Conservation (phyloP, 441 rosid species). For the Gossypium gossypioides region DNA sequence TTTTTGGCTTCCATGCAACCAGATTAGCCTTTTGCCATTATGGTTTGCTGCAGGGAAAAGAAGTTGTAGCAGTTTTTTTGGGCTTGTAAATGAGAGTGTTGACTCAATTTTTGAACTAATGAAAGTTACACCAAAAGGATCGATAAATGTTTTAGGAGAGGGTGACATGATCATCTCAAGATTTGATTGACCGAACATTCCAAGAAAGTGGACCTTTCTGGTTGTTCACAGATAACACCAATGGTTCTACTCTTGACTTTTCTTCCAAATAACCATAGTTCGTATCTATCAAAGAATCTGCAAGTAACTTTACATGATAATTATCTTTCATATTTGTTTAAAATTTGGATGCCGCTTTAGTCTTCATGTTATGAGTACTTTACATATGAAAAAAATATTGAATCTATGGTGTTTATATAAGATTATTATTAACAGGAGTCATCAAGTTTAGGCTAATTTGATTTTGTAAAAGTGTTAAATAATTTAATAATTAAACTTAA, state of each 20-base stretch:
- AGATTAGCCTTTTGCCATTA: conserved; percentile 45
- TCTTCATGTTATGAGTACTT: too few species aligned
- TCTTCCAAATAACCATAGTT: conserved; percentile 30
- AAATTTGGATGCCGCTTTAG: too few species aligned
- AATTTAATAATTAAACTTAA: too few species aligned
- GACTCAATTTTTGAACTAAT: conserved; percentile 33
- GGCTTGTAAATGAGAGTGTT: conserved; percentile 39
- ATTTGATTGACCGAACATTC: conserved; percentile 54
- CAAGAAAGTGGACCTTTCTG: conserved; percentile 54
- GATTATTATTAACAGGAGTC: too few species aligned
- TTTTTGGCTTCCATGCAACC: not conserved
- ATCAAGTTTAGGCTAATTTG: too few species aligned
- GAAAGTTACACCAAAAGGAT: conserved; percentile 26
- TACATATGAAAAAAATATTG: too few species aligned
- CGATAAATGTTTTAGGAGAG: conserved; percentile 28
- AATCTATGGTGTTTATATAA: too few species aligned
- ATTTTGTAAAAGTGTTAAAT: too few species aligned
- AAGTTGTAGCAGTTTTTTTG: conserved; percentile 40
- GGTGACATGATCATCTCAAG: conserved; percentile 32
- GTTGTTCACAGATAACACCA: conserved; percentile 53
- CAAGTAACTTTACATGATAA: conserved; percentile 14
- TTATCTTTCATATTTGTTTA: too few species aligned
- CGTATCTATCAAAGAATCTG: conserved; percentile 22
- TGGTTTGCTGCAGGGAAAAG: conserved; percentile 67
- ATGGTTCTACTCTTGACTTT: conserved; percentile 39